A percentile compares a stretch with the other conserved stretches of the same genome.
phyloP scores from a whole-genome alignment of 176 grass and related monocot genomes.

The Dactylis glomerata region DNA sequence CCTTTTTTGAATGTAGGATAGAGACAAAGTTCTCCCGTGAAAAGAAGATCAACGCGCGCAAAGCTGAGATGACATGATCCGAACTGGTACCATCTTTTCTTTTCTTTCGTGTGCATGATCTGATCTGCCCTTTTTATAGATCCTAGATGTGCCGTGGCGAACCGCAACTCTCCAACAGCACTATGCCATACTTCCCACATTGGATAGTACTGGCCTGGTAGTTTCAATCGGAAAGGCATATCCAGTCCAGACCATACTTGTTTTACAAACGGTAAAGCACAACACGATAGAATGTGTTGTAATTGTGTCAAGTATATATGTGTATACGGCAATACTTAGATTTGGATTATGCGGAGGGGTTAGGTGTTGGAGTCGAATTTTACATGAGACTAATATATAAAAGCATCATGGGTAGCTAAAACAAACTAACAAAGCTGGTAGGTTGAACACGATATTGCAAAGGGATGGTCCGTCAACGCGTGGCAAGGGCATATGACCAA shows the following conservation, averaged over 20 bases:
- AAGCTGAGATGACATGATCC: slow-evolving; percentile 27
- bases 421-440: too few species aligned
- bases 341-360: too few species aligned
- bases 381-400: too few species aligned
- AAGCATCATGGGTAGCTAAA: too few species aligned
- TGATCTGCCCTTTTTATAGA: not conserved
- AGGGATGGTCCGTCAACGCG: too few species aligned
- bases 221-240: not conserved
- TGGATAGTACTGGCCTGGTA: not conserved
- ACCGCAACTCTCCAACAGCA: slow-evolving; percentile 13
- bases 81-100: not conserved
- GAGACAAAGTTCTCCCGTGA: not conserved
- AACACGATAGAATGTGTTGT: not conserved
- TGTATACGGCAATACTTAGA: too few species aligned
- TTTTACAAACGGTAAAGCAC: not conserved
- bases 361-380: too few species aligned
- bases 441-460: too few species aligned
- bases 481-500: too few species aligned
- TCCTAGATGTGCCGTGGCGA: slow-evolving; percentile 32
- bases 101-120: not conserved
- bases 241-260: not conserved
- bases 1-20: not conserved
- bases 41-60: not conserved
- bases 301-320: too few species aligned
- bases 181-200: not conserved